A percentile compares a stretch with the other conserved stretches of the same genome.
These are phyloP conservation scores for Mixia osmundae DNA, from an alignment of 1,284 basidiomycete species.

Conservation along the genomic window DNA sequence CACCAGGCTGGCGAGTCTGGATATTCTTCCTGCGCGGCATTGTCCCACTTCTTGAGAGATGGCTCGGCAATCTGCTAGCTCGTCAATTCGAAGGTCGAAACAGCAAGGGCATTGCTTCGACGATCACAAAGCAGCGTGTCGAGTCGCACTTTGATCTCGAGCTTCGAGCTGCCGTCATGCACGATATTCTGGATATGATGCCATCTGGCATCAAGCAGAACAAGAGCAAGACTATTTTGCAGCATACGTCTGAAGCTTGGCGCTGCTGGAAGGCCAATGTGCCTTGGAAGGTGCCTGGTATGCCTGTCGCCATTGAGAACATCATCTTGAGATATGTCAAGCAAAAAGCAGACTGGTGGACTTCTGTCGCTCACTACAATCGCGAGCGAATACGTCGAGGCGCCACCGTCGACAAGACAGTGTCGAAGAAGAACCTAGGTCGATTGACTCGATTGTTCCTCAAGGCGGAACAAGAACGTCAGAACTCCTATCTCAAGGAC, in stretches of 20 bases:
- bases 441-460: conserved; percentile 47
- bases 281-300: conserved; percentile 89
- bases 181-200: conserved; percentile 90
- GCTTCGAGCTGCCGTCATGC: conserved; percentile 94
- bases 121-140: conserved; percentile 95
- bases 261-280: conserved; percentile 99
- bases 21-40: conserved; percentile 99
- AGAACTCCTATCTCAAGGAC: conserved; percentile 91
- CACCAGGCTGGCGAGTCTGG: conserved; percentile 98
- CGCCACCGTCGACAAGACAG: conserved; percentile 97
- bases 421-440: conserved; percentile 71
- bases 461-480: conserved; percentile 92
- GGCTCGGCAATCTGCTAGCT: conserved; percentile 92
- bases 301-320: conserved; percentile 97
- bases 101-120: conserved; percentile 42
- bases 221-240: conserved; percentile 94
- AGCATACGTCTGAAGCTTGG: conserved; percentile 95
- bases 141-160: conserved; percentile 98
- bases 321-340: conserved; percentile 99
- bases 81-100: conserved; percentile 94
- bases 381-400: conserved; percentile 48
- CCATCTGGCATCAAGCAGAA: conserved; percentile 97
- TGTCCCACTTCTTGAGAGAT: conserved; percentile 85
- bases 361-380: conserved; percentile 48
- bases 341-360: conserved; percentile 98